Evolutionary conservation across 139 green algal species (phyloP).

Genomic region (Pseudopediastrum boryanum): DNA sequence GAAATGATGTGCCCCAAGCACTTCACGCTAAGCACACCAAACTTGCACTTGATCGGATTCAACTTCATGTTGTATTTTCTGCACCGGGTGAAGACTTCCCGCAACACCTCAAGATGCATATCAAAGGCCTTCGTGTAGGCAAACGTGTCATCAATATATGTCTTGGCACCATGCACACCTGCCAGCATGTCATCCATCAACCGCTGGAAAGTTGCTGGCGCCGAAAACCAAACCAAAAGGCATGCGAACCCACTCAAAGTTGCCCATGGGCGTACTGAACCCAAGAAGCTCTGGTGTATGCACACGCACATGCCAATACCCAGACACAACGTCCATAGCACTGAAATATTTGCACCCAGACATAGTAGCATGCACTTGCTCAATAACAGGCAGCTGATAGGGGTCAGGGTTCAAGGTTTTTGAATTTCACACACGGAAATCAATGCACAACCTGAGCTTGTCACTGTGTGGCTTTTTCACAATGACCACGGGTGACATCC

Average conservation of each 20-base stretch:
- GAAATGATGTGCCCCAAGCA: slow-evolving; percentile 34
- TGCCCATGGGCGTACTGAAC: slow-evolving; percentile 11
- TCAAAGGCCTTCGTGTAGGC: slow-evolving; percentile 17
- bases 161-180: not conserved
- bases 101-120: slow-evolving; percentile 22
- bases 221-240: slow-evolving; percentile 20
- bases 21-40: slow-evolving; percentile 16
- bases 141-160: slow-evolving; percentile 38
- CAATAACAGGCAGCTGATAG: slow-evolving; percentile 15
- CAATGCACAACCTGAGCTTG: not conserved
- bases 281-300: not conserved
- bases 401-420: not conserved
- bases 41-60: slow-evolving; percentile 34
- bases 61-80: slow-evolving; percentile 16
- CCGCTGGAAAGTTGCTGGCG: slow-evolving; percentile 32
- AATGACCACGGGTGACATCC: slow-evolving; percentile 26
- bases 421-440: not conserved
- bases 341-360: not conserved
- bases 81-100: not conserved
- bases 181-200: slow-evolving; percentile 30
- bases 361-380: slow-evolving; percentile 8
- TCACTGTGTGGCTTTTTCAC: slow-evolving; percentile 21
- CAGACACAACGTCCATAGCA: slow-evolving; percentile 14
- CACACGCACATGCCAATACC: slow-evolving; percentile 21
- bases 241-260: slow-evolving; percentile 19